Base-by-base conservation (phyloP, 352 stramenopile species). In the Phytophthora pini region DNA sequence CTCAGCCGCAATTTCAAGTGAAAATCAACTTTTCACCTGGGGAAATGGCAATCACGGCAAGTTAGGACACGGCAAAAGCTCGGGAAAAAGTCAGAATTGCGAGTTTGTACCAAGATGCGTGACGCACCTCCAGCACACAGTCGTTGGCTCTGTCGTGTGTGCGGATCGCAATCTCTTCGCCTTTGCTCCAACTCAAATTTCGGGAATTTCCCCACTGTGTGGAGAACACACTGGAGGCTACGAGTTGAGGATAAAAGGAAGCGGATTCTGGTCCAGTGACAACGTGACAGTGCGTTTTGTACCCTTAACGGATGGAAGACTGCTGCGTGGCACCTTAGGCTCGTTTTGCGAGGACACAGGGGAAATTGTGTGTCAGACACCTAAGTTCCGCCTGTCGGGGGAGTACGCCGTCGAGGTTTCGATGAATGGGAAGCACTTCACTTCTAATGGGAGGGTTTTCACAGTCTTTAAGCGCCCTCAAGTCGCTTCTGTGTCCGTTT, bases 391-490 rank as follows among this genome's bases (percentile, higher is more conserved):
- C 15, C 58, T 86, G 4, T 49, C 85, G 4, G 80, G 87, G 6
- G 74, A 83, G 15, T 94, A 89, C 61, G 65, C 70, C 1, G 77
- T 91, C 11, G 80, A 95, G 56, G 76, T 96, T 12, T 84, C 88
- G 2, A 90, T 91, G 70, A 89, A 95, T 29, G 87, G 88, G 20
- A 89, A 86, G 50, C 73, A 92, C 53, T 96, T 95, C 50, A 94
- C 80, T 0, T 73, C 68, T 0, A 87, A 90, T 39, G 74, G 82
- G 5, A 61, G 75, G 20, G 40, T 80, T 22, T 91, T 93, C 41
- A 81, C 80, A 2, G 79, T 77, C 4, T 90, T 84, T 52, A 80
- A 80, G 24, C 72, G 73, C 7, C 79, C 80, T 11, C 43, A 65
- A 22, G 47, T 87, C 26, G 63, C 69, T 15, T 34, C 44, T 8